Conservation (phyloP, 2,329 filamentous ascomycete species). For the Didymella arachidicola region DNA sequence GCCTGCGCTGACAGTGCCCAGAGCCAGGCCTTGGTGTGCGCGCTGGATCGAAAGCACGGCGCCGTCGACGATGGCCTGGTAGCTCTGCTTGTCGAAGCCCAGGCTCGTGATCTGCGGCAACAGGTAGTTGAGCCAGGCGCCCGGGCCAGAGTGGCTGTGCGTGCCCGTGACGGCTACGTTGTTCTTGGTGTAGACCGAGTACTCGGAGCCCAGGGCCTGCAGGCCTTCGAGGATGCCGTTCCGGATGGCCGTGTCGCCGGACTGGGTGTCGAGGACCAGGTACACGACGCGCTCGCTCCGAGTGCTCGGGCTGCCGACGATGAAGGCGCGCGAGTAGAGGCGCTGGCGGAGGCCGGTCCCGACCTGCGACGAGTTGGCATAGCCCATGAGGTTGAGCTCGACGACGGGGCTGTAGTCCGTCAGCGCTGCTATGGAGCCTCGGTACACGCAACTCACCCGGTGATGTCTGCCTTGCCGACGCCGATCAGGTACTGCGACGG, state of each 20-base stretch:
- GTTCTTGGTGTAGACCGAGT: conserved; percentile 75
- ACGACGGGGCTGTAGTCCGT: conserved; percentile 72
- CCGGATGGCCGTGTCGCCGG: conserved; percentile 86
- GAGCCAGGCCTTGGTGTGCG: conserved; percentile 75
- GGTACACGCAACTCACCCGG: conserved; percentile 60
- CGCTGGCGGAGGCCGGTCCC: conserved; percentile 87
- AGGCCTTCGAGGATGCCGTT: conserved; percentile 85
- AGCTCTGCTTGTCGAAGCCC: conserved; percentile 87
- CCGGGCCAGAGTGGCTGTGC: conserved; percentile 90
- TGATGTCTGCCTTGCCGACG: conserved; percentile 76
- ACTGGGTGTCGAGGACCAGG: conserved; percentile 83
- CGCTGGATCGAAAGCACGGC: conserved; percentile 80
- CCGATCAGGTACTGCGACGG: conserved; percentile 67
- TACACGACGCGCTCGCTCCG: conserved; percentile 82
- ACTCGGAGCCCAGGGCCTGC: conserved; percentile 72
- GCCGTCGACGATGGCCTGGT: conserved; percentile 87
- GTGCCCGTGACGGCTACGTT: conserved; percentile 93
- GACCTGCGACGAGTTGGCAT: conserved; percentile 83
- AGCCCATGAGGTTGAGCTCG: conserved; percentile 90
- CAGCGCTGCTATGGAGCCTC: not conserved
- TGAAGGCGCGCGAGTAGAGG: conserved; percentile 88
- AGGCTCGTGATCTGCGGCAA: conserved; percentile 88
- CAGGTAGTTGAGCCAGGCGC: conserved; percentile 93
- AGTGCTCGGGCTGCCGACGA: conserved; percentile 73
- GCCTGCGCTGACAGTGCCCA: conserved; percentile 76